phyloP scores from a whole-genome alignment of 306 rosid species.

The Cucumis hystrix region DNA sequence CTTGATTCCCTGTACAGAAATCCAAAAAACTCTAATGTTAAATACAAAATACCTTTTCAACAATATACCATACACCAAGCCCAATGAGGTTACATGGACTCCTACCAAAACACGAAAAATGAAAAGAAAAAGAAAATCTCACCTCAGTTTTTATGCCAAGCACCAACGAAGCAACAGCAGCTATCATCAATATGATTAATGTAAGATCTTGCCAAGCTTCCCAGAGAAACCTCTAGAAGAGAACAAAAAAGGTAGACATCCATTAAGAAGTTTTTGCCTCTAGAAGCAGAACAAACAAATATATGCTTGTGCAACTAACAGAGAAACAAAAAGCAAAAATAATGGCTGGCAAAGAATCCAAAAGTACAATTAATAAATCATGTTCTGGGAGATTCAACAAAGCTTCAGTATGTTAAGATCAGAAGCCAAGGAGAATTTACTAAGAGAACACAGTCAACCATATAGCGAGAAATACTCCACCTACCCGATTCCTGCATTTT shows the following conservation, averaged over 20 bases:
- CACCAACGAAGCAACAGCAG: conserved; percentile 90
- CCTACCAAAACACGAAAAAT: not conserved
- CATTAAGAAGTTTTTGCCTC: not conserved
- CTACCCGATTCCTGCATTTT: not conserved
- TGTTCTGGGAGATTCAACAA: not conserved
- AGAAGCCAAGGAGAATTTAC: not conserved
- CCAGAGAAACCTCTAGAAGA: conserved; percentile 77
- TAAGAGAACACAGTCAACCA: not conserved
- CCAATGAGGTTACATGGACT: not conserved
- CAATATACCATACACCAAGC: not conserved
- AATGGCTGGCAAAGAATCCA: not conserved
- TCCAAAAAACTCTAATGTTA: not conserved
- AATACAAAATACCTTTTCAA: not conserved
- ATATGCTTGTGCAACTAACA: not conserved
- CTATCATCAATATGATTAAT: conserved; percentile 80
- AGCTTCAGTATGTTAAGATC: not conserved
- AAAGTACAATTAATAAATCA: not conserved
- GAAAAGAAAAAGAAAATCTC: conserved; percentile 9
- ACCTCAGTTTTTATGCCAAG: conserved; percentile 97
- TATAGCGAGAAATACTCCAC: not conserved
- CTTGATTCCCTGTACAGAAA: conserved; percentile 60
- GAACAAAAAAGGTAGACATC: not conserved
- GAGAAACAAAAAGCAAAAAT: not conserved
- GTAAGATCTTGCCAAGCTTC: conserved; percentile 99
- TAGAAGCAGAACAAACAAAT: not conserved